These are phyloP conservation scores for Xylaria intraflava DNA, from an alignment of 495 filamentous ascomycete species.

Conservation along the genomic window DNA sequence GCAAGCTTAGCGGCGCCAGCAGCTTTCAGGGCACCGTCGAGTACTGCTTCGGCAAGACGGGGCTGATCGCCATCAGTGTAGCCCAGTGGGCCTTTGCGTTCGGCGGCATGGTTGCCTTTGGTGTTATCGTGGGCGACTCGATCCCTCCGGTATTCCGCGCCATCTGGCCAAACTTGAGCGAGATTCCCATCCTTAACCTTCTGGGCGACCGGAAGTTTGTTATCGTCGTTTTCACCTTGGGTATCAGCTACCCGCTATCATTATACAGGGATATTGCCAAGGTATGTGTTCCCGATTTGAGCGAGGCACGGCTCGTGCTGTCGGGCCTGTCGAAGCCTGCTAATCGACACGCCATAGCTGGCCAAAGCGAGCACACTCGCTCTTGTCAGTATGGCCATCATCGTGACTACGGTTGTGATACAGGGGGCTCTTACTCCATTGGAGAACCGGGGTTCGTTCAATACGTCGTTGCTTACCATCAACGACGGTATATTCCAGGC, in stretches of 20 bases:
- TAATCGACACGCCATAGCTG: constrained; percentile 46
- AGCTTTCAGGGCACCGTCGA: constrained; percentile 94
- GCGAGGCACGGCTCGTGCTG: neutral
- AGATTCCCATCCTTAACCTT: constrained; percentile 72
- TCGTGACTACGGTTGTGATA: constrained; percentile 80
- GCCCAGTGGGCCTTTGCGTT: constrained; percentile 99
- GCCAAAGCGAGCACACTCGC: constrained; percentile 92
- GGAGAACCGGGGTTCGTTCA: constrained; percentile 63
- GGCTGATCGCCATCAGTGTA: constrained; percentile 80
- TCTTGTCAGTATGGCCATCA: constrained; percentile 83
- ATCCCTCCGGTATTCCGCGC: constrained; percentile 85
- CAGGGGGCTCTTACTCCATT: constrained; percentile 68
- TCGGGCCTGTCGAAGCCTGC: neutral
- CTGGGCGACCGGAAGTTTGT: constrained; percentile 72
- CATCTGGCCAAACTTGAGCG: constrained; percentile 66
- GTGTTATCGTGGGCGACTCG: constrained; percentile 91
- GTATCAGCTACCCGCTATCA: constrained; percentile 85
- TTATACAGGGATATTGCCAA: constrained; percentile 96
- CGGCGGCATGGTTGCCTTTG: constrained; percentile 97
- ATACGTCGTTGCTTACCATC: constrained; percentile 57
- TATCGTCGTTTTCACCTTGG: constrained; percentile 77
- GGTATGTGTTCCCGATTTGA: constrained; percentile 41
- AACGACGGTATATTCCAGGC: constrained; percentile 89
- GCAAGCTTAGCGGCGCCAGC: constrained; percentile 83
- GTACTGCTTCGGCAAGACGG: constrained; percentile 81